phyloP scores from a whole-genome alignment of 192 early-diverging fungal species.

The Pecoramyces ruminantium region DNA sequence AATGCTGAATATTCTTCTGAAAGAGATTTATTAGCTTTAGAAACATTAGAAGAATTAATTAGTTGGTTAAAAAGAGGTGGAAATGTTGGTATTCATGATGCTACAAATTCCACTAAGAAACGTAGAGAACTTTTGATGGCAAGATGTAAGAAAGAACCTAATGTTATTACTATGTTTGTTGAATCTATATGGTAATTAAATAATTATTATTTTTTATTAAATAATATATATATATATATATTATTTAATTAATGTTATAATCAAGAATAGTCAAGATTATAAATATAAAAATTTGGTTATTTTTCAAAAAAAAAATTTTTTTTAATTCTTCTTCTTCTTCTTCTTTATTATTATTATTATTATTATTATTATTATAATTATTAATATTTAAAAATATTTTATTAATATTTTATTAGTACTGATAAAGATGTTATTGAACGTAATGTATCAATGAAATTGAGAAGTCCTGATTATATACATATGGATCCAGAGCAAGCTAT shows the following conservation, averaged over 20 bases:
- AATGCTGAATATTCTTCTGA: slow-evolving; percentile 56
- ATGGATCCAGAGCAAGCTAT: slow-evolving; percentile 67
- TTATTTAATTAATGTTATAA: no score
- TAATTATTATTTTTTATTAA: background rate
- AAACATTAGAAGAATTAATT: slow-evolving; percentile 80
- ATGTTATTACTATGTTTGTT: slow-evolving; percentile 47
- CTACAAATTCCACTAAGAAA: slow-evolving; percentile 81
- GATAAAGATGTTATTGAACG: slow-evolving; percentile 51
- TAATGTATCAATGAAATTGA: slow-evolving; percentile 79
- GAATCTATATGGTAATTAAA: background rate
- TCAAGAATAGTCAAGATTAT: no score
- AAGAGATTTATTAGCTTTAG: slow-evolving; percentile 77
- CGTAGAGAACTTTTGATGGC: slow-evolving; percentile 20
- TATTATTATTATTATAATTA: no score
- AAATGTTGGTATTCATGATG: slow-evolving; percentile 40
- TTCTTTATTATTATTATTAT: no score
- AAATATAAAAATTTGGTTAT: no score
- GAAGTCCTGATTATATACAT: slow-evolving; percentile 84
- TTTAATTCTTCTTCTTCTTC: no score
- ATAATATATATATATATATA: background rate
- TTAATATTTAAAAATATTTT: slow-evolving; percentile 1
- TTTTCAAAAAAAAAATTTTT: no score
- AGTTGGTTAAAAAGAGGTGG: slow-evolving; percentile 66
- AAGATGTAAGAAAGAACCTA: slow-evolving; percentile 32
- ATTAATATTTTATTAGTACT: slow-evolving; percentile 47